These are phyloP conservation scores for Metschnikowia kofuensis DNA, from an alignment of 805 yeast species.

Conservation along the genomic window DNA sequence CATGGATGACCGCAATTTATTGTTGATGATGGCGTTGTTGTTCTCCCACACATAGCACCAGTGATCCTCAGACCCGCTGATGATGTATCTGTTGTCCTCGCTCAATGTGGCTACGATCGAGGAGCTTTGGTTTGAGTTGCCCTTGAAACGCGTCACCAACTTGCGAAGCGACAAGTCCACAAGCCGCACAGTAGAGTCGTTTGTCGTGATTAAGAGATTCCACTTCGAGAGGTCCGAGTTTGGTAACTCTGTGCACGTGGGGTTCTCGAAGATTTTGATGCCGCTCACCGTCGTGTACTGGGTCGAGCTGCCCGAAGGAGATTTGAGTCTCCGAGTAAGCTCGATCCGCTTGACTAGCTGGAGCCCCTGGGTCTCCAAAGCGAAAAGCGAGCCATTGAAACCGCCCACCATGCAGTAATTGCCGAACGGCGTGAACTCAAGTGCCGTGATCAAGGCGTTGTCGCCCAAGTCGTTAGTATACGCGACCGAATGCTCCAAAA, in stretches of 20 bases:
- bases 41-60: slow-evolving; percentile 81
- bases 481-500: slow-evolving; percentile 66
- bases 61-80: slow-evolving; percentile 85
- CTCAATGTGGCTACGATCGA: slow-evolving; percentile 67
- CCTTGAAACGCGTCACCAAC: slow-evolving; percentile 68
- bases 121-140: slow-evolving; percentile 66
- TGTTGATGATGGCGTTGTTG: slow-evolving; percentile 40
- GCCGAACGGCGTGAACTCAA: slow-evolving; percentile 65
- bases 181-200: slow-evolving; percentile 75
- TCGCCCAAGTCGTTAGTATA: slow-evolving; percentile 51
- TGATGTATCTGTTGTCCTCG: slow-evolving; percentile 54
- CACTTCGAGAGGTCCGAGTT: slow-evolving; percentile 18
- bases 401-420: slow-evolving; percentile 70
- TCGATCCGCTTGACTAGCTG: slow-evolving; percentile 35
- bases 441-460: slow-evolving; percentile 68
- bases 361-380: slow-evolving; percentile 64
- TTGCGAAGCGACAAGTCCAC: slow-evolving; percentile 53
- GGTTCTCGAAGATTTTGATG: slow-evolving; percentile 47
- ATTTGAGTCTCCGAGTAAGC: slow-evolving; percentile 26
- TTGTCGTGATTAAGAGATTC: slow-evolving; percentile 61
- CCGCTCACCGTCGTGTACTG: slow-evolving; percentile 67
- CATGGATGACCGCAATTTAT: slow-evolving; percentile 31
- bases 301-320: slow-evolving; percentile 18
- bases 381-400: slow-evolving; percentile 64
- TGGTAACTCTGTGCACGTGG: slow-evolving; percentile 8